These are phyloP conservation scores for Gloeostereum incarnatum DNA, from an alignment of 768 basidiomycete genomes.

Conservation along the genomic window DNA sequence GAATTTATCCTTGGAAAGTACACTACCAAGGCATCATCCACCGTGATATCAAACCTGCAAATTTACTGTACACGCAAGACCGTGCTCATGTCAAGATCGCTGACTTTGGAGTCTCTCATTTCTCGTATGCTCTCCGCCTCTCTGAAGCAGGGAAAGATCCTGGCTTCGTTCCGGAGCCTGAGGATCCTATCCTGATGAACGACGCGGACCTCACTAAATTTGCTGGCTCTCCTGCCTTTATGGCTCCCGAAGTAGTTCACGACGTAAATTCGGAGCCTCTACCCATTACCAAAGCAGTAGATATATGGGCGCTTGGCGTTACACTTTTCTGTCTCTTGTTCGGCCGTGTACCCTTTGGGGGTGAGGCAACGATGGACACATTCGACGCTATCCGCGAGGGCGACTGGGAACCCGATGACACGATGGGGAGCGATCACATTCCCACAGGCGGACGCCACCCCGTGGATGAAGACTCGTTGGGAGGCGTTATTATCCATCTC, in stretches of 20 bases:
- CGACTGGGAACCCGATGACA: conserved; percentile 58
- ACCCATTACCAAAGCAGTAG: conserved; percentile 85
- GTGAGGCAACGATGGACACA: conserved; percentile 34
- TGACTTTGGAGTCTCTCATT: conserved; percentile 97
- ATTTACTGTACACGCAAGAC: conserved; percentile 86
- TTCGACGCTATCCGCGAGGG: conserved; percentile 73
- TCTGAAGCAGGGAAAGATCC: conserved; percentile 43
- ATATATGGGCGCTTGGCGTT: conserved; percentile 96
- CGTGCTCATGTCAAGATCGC: conserved; percentile 90
- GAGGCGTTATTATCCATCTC: conserved; percentile 56
- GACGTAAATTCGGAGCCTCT: conserved; percentile 39
- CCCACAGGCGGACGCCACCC: conserved; percentile 56
- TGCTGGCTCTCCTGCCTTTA: conserved; percentile 92
- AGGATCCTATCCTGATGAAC: conserved; percentile 64
- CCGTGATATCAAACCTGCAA: conserved; percentile 98
- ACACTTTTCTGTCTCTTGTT: conserved; percentile 94
- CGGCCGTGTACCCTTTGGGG: conserved; percentile 68
- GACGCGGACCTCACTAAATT: conserved; percentile 84
- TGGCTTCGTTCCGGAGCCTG: conserved; percentile 28
- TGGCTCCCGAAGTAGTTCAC: conserved; percentile 90
- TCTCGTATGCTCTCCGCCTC: conserved; percentile 72
- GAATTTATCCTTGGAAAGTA: conserved; percentile 36
- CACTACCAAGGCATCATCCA: conserved; percentile 98
- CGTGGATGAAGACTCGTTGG: conserved; percentile 34
- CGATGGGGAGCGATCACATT: conserved; percentile 66